Base-by-base conservation (phyloP, 2,329 filamentous ascomycete genomes). In the Ascochyta fabae region DNA sequence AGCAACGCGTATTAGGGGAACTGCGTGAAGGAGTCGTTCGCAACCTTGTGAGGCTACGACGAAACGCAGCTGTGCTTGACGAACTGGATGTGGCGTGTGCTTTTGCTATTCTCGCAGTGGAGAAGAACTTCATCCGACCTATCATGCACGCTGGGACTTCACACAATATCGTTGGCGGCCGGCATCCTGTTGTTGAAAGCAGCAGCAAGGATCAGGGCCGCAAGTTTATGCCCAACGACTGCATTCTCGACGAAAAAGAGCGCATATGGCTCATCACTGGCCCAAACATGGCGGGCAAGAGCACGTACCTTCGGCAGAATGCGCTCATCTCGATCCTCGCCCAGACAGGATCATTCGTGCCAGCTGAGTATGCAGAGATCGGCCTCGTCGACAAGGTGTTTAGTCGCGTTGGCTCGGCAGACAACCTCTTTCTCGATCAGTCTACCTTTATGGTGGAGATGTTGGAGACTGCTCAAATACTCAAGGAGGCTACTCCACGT, bases 371-470 rank as follows among this genome's bases (percentile, higher is more conserved):
- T 73, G 94, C 92, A 3, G 87, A 91, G 66, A 83, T 99, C 24
- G 93, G 94, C 1, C 82, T 99, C 39, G 92, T 97, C n/a, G 95
- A 99, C 77, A 92, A 94, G 68, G 89, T 99, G 49, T 98, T 96
- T 79, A 95, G 89, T 71, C 90, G 95, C 3, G 79, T 71, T 24
- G 95, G 95, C 1, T 96, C 92, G 1, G 95, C 94, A 1, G 96
- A 99, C 75, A 94, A 96, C 72, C 82, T 99, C n/a, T 97, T 90
- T 78, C 86, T 87, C 46, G 90, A 96, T 78, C 93, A 98, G 75
- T 96, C 92, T 48, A 99, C 96, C 0, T 99, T 99, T 77, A 98
- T 99, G 95, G 92, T 98, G 1, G 95, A 99, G 78, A 99, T 99
- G 95, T 84, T 97, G 2, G 95, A 99, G 77, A 96, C 95, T 19